phyloP scores from a whole-genome alignment of 306 rosid genomes.

The cucumber (Cucumis sativus) region Cucumber_9930_V3 NC_026657.2:29754001-29754500 shows the following conservation, averaged over 20 bases:
- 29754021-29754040: no score
- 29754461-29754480: slow-evolving; percentile 54
- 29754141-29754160: slow-evolving; percentile 16
- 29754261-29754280: slow-evolving; percentile 74
- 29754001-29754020: no score
- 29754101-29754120: slow-evolving; percentile 19
- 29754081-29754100: not conserved
- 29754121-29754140: slow-evolving; percentile 1
- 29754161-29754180: slow-evolving; percentile 82
- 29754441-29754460: slow-evolving; percentile 75
- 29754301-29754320: slow-evolving; percentile 69
- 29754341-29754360: slow-evolving; percentile 46
- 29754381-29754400: not conserved
- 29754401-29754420: not conserved
- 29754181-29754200: slow-evolving; percentile 16
- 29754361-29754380: not conserved
- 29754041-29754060: not conserved
- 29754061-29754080: not conserved
- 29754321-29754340: slow-evolving; percentile 43
- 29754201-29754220: not conserved
- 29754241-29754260: not conserved
- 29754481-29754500: slow-evolving; percentile 42
- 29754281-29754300: slow-evolving; percentile 81
- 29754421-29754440: slow-evolving; percentile 34
- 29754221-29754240: not conserved